Conservation (phyloP, 768 basidiomycete species). For the Multifurca ochricompacta region DNA sequence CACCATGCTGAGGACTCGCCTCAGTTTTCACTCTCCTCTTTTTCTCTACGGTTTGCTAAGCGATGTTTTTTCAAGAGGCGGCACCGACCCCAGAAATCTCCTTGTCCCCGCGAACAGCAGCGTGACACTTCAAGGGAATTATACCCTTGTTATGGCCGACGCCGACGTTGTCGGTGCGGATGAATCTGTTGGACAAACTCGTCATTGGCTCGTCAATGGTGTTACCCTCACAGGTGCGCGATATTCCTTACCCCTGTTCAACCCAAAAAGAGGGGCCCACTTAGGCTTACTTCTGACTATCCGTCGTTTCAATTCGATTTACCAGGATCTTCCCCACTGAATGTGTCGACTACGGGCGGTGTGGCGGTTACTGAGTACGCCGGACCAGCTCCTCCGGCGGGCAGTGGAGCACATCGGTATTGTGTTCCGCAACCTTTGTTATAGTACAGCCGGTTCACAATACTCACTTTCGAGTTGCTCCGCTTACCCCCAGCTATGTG, state of each 20-base stretch:
- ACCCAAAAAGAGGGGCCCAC: no score
- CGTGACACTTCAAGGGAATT: constrained; percentile 39
- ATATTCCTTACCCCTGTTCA: not conserved
- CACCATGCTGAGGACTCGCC: constrained; percentile 20
- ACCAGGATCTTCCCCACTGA: constrained; percentile 5
- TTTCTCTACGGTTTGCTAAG: not conserved
- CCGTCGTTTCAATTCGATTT: no score
- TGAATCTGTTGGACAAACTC: constrained; percentile 49
- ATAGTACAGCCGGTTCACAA: not conserved
- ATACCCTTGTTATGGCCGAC: constrained; percentile 70
- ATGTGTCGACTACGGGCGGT: constrained; percentile 38
- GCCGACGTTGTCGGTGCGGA: constrained; percentile 60
- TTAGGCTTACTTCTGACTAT: no score
- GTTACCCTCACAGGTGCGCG: constrained; percentile 41
- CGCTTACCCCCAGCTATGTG: constrained; percentile 62
- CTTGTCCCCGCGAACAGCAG: constrained; percentile 44
- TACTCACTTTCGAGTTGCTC: not conserved
- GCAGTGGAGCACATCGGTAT: constrained; percentile 69
- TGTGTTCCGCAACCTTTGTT: not conserved
- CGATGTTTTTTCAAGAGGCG: constrained; percentile 39
- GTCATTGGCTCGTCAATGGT: constrained; percentile 77
- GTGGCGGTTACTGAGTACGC: constrained; percentile 56
- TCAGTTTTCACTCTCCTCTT: not conserved
- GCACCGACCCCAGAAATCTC: constrained; percentile 45
- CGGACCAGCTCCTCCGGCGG: constrained; percentile 60